Evolutionary conservation across 2,329 filamentous ascomycete species (phyloP), one percentile per base, ranked within the genome.

Genomic region (Sporothrix variecibatus): DNA sequence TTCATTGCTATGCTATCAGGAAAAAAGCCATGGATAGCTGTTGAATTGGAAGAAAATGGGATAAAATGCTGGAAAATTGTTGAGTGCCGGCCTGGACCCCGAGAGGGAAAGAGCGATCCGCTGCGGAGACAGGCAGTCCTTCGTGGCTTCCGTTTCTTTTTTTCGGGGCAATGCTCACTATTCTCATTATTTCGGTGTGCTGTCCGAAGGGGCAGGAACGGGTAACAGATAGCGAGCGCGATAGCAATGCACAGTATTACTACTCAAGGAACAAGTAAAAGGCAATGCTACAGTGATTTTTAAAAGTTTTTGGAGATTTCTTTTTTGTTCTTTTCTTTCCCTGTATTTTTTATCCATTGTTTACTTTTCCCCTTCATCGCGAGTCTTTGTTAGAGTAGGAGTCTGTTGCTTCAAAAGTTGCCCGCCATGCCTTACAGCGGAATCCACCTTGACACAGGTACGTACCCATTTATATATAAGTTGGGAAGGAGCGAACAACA

Each of bases 381-480:
- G 15, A 51, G 43, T 23, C 12, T 46, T 67, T 46, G 62, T 46
- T 17, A 23, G n/a, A 28, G 40, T 46, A 67, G 31, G 58, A 62
- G 38, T 38, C 40, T 46, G 38, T 43, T 7, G 20, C 20, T 46
- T 46, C n/a, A 46, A 38, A 15, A 23, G 12, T 46, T 69, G 17
- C 65, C 26, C 43, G 28, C 43, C 15, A 69, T 69, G 65, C 28
- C 65, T 8, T 69, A 69, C 43, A 49, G 43, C 28, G 65, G 65
- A 23, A 69, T 69, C 51, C 65, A 51, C 43, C 43, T 53, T 17
- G 65, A 69, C 23, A 43, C 65, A 31, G 65, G 65, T 51, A 34
- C n/a, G 65, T 46, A 11, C 31, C 34, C 31, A n/a, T n/a, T 31
- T 8, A n/a, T 64, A 64, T 67, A 26, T 67, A 20, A 15, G 11